Evolutionary conservation across 352 stramenopile species (phyloP).

Genomic region (Phytophthora aleatoria): DNA sequence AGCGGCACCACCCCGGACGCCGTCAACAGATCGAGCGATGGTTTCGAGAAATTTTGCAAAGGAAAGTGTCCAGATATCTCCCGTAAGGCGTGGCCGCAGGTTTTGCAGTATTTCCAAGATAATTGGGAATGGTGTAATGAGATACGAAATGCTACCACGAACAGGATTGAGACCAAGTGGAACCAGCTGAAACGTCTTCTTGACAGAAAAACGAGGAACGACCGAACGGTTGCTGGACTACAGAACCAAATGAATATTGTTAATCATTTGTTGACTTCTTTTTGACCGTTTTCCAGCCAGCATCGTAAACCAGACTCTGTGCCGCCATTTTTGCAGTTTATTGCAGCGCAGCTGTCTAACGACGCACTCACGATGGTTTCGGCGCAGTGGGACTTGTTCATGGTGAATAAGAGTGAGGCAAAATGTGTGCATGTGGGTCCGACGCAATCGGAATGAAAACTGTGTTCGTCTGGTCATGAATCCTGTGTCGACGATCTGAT

Average conservation of each 20-base stretch:
- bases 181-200: background rate
- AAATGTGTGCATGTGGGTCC: background rate
- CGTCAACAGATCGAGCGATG: too few relatives aligned
- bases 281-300: background rate
- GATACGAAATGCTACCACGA: background rate
- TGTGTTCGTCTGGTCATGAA: background rate
- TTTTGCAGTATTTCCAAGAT: conserved; percentile 1
- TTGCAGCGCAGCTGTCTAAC: background rate
- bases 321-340: background rate
- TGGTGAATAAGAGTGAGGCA: background rate
- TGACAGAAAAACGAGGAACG: background rate
- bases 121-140: conserved; percentile 2
- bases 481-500: background rate
- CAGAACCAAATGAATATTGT: conserved; percentile 1
- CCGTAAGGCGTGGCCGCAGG: background rate
- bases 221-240: background rate
- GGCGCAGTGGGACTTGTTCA: background rate
- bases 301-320: background rate
- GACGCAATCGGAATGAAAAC: background rate
- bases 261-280: background rate
- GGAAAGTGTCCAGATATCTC: background rate
- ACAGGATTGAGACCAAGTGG: background rate
- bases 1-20: too few relatives aligned
- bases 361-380: background rate
- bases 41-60: background rate